Evolutionary conservation across 2,329 filamentous ascomycete species (phyloP).

Genomic region (Allantophomopsis cytisporea): DNA sequence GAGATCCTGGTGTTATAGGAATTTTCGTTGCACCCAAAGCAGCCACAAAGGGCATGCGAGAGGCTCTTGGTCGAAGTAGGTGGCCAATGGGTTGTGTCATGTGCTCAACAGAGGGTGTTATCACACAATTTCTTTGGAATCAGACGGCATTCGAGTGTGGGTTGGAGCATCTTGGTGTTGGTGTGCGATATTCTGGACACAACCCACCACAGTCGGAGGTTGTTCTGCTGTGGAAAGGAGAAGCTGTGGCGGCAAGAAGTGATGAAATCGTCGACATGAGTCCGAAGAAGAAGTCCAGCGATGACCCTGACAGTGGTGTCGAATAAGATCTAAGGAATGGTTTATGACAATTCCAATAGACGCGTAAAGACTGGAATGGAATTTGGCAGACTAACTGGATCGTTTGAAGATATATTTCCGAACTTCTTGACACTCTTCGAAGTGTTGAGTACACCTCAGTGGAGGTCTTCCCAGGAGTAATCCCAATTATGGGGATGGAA

Average conservation of each 20-base stretch:
- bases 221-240: constrained; percentile 37
- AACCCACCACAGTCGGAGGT: constrained; percentile 23
- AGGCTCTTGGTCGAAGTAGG: constrained; percentile 51
- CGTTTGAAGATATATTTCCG: too few species aligned
- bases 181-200: constrained; percentile 24
- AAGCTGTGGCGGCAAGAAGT: constrained; percentile 1
- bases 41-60: constrained; percentile 67
- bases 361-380: too few species aligned
- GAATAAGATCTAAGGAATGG: too few species aligned
- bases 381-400: too few species aligned
- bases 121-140: constrained; percentile 67
- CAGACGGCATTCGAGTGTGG: constrained; percentile 44
- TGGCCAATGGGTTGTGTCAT: constrained; percentile 62
- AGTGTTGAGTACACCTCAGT: too few species aligned
- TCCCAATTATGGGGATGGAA: too few species aligned
- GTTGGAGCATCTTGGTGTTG: constrained; percentile 43
- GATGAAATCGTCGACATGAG: too few species aligned
- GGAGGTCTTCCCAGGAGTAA: too few species aligned
- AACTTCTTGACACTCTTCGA: too few species aligned
- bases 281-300: too few species aligned
- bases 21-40: constrained; percentile 55
- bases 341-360: too few species aligned
- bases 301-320: too few species aligned
- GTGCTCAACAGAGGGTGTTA: constrained; percentile 39
- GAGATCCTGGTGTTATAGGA: constrained; percentile 49